These are phyloP conservation scores for Pontederia paniculata DNA, from an alignment of 176 grass and related monocot species.

Conservation along the genomic window DNA sequence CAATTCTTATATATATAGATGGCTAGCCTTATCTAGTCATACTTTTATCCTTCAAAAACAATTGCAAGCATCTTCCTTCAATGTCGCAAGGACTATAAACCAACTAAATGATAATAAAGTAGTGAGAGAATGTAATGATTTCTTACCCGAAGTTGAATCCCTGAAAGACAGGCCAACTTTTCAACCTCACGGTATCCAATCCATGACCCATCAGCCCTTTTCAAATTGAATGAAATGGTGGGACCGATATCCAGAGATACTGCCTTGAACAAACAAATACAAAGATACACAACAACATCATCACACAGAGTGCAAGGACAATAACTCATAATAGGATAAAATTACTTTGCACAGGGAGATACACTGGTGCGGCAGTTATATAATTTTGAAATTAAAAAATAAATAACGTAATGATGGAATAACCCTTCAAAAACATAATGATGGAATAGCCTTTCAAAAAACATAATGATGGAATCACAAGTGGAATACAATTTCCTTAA, in stretches of 20 bases:
- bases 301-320: neutral
- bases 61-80: no score
- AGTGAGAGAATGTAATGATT: neutral
- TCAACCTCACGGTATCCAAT: constrained; percentile 84
- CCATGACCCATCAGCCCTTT: constrained; percentile 86
- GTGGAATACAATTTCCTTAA: no score
- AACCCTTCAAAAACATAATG: neutral
- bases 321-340: no score
- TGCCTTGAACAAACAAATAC: constrained; percentile 26
- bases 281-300: constrained; percentile 1
- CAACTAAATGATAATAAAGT: neutral
- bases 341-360: no score
- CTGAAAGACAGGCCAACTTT: constrained; percentile 73
- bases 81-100: neutral
- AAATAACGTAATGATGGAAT: no score
- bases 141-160: constrained; percentile 85
- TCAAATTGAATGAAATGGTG: constrained; percentile 94
- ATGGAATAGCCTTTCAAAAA: neutral
- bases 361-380: no score
- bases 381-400: no score
- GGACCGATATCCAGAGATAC: constrained; percentile 47
- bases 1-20: no score
- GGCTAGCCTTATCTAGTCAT: no score
- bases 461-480: neutral
- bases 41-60: no score